Percentiles rank a stretch among this genome's conserved stretches.
phyloP scores from a whole-genome alignment of 768 basidiomycete genomes.

The Trametes gibbosa region DNA sequence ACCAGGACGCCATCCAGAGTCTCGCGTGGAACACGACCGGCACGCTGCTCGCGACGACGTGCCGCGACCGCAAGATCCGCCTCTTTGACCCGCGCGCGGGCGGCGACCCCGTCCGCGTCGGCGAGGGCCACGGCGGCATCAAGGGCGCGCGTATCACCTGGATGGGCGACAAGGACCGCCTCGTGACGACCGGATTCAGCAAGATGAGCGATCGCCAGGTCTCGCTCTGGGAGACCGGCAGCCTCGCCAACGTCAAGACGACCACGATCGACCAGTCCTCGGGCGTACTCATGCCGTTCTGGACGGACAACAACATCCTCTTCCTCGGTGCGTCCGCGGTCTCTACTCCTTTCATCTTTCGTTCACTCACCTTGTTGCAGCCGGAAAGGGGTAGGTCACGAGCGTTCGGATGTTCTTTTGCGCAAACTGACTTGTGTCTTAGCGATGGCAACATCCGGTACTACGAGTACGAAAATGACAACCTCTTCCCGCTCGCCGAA shows the following conservation, averaged over 20 bases:
- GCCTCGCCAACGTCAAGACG: constrained; percentile 74
- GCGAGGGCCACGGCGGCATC: constrained; percentile 90
- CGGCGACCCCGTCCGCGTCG: constrained; percentile 73
- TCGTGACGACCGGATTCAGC: constrained; percentile 96
- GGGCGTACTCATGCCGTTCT: constrained; percentile 97
- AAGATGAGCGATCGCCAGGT: constrained; percentile 95
- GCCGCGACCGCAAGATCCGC: constrained; percentile 87
- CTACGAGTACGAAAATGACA: constrained; percentile 91
- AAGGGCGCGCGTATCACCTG: constrained; percentile 87
- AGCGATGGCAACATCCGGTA: constrained; percentile 96
- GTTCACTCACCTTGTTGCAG: too few species aligned
- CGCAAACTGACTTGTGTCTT: background rate
- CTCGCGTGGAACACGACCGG: constrained; percentile 82
- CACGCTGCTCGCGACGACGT: constrained; percentile 82
- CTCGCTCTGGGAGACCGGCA: constrained; percentile 83
- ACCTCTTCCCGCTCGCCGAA: constrained; percentile 72
- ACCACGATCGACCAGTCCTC: constrained; percentile 83
- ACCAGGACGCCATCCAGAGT: constrained; percentile 86
- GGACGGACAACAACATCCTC: constrained; percentile 89
- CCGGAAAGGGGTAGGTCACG: constrained; percentile 77
- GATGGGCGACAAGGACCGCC: constrained; percentile 86
- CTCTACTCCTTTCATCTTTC: background rate
- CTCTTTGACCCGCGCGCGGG: constrained; percentile 89
- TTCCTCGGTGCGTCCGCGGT: constrained; percentile 64
- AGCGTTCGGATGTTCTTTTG: background rate